These are phyloP conservation scores for Pinus taeda DNA, from an alignment of 75 land plant genomes.

Conservation along the genomic window DNA sequence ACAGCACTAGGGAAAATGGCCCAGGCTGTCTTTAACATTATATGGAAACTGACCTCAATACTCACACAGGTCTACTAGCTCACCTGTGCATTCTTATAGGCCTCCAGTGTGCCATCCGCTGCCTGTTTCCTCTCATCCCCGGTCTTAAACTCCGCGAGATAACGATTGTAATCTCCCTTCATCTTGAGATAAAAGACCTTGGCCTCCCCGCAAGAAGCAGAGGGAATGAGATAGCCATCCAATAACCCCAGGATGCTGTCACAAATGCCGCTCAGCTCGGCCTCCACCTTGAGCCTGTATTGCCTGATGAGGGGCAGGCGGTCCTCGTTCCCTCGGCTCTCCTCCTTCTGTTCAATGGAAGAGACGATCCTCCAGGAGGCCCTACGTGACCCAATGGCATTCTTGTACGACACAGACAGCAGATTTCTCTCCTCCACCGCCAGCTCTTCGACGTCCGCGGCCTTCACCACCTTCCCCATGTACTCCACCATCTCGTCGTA, in stretches of 20 bases:
- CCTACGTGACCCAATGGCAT: conserved; percentile 70
- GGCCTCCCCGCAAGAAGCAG: conserved; percentile 60
- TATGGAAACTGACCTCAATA: no score
- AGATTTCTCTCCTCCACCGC: conserved; percentile 78
- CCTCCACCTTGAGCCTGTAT: conserved; percentile 62
- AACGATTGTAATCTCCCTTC: conserved; percentile 85
- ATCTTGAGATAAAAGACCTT: conserved; percentile 86
- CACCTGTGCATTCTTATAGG: conserved; percentile 35
- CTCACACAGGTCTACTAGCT: no score
- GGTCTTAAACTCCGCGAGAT: conserved; percentile 65
- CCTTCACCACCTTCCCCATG: conserved; percentile 81
- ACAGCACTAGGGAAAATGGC: no score
- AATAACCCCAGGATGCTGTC: conserved; percentile 55
- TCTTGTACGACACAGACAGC: conserved; percentile 84
- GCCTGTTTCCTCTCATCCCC: conserved; percentile 74
- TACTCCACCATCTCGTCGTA: conserved; percentile 87
- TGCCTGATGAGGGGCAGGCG: conserved; percentile 57
- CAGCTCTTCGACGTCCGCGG: conserved; percentile 60
- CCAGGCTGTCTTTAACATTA: no score
- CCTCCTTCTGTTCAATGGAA: conserved; percentile 88
- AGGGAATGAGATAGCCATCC: conserved; percentile 59
- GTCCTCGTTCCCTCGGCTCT: conserved; percentile 67
- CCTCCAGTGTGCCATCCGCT: conserved; percentile 66
- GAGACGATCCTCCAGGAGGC: conserved; percentile 87
- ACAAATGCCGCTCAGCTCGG: conserved; percentile 77